Percentiles rank a stretch among this genome's conserved stretches.
phyloP scores from a whole-genome alignment of 192 early-diverging fungal genomes.

The Mortierella antarctica region DNA sequence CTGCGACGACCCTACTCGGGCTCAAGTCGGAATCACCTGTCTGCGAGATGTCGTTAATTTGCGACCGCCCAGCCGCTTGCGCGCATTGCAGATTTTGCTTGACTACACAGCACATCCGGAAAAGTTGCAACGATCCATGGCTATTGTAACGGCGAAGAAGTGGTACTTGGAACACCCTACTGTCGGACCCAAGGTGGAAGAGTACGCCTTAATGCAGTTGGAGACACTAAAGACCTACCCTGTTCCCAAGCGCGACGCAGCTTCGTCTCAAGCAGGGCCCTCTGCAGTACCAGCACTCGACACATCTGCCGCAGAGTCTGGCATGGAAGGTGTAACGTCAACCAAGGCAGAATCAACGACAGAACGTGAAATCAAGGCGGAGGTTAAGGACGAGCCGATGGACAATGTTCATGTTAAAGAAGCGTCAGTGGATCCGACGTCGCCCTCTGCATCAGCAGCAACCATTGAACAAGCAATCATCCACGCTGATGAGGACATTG shows the following conservation, averaged over 20 bases:
- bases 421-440: conserved; percentile 49
- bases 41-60: conserved; percentile 46
- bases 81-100: conserved; percentile 33
- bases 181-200: conserved; percentile 33
- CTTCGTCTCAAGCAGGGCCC: neutral
- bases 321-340: conserved; percentile 10
- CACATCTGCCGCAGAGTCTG: neutral
- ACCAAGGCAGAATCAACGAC: neutral
- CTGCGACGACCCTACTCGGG: conserved; percentile 71
- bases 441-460: conserved; percentile 10
- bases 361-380: conserved; percentile 11
- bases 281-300: neutral
- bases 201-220: conserved; percentile 35
- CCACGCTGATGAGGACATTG: conserved; percentile 72
- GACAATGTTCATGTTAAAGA: neutral
- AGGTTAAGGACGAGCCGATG: conserved; percentile 14
- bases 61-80: conserved; percentile 37
- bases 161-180: conserved; percentile 51
- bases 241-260: conserved; percentile 18
- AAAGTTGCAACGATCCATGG: conserved; percentile 51
- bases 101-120: conserved; percentile 49
- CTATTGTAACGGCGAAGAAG: conserved; percentile 56
- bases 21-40: conserved; percentile 33
- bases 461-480: conserved; percentile 24
- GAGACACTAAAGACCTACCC: conserved; percentile 22